These are phyloP conservation scores for Jamesozyma hellenica DNA, from an alignment of 805 yeast species.

Conservation along the genomic window DNA sequence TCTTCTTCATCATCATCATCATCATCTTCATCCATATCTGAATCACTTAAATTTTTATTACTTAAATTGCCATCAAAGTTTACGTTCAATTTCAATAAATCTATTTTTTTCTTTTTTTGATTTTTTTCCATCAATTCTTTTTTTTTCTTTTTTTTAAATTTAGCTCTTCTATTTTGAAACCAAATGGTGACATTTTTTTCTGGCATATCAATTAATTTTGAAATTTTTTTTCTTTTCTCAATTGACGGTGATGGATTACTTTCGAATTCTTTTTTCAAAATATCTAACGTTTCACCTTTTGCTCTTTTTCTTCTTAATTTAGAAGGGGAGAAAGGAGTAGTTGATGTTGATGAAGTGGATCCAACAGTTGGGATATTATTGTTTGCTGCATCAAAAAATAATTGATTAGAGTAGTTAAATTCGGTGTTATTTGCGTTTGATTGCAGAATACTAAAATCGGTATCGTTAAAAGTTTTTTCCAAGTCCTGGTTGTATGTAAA, in stretches of 20 bases:
- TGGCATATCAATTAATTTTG: slow-evolving; percentile 67
- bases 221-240: slow-evolving; percentile 56
- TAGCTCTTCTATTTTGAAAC: slow-evolving; percentile 86
- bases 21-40: slow-evolving; percentile 1
- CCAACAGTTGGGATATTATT: neutral
- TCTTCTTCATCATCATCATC: neutral
- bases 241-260: slow-evolving; percentile 69
- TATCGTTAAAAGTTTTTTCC: slow-evolving; percentile 6
- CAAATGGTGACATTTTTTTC: slow-evolving; percentile 86
- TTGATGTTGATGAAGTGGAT: neutral
- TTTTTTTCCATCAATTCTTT: neutral
- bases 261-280: slow-evolving; percentile 57
- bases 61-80: neutral
- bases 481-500: slow-evolving; percentile 9
- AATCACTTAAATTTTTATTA: neutral
- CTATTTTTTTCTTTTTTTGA: slow-evolving; percentile 1
- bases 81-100: neutral
- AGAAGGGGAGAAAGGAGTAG: slow-evolving; percentile 1
- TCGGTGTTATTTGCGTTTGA: neutral
- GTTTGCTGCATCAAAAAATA: too few species aligned
- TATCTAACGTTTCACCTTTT: slow-evolving; percentile 67
- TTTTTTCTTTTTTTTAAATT: slow-evolving; percentile 41
- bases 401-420: too few species aligned
- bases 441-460: slow-evolving; percentile 1
- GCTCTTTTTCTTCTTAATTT: slow-evolving; percentile 54